A percentile compares a stretch with the other conserved stretches of the same genome.
Evolutionary conservation across 345 rosid species (phyloP).

Genomic region (Camelina neglecta): DNA sequence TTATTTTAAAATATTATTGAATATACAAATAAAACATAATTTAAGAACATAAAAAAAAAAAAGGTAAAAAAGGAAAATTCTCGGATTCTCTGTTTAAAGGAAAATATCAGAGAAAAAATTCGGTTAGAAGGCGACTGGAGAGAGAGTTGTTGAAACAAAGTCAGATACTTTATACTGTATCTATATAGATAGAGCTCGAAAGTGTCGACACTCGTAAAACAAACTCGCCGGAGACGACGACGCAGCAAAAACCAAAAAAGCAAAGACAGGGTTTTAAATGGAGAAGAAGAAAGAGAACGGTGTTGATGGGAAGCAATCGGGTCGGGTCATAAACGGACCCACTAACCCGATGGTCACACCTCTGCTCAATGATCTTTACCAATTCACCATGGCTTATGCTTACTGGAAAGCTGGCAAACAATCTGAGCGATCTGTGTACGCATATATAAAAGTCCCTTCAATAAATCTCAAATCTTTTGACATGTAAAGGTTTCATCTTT

Average conservation of each 20-base stretch:
- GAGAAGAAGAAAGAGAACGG: constrained; percentile 44
- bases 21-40: no score
- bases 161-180: no score
- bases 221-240: neutral
- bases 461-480: neutral
- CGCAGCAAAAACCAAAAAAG: neutral
- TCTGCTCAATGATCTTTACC: constrained; percentile 92
- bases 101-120: neutral
- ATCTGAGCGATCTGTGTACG: constrained; percentile 70
- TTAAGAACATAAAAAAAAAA: no score
- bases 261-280: constrained; percentile 29
- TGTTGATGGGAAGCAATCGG: constrained; percentile 32
- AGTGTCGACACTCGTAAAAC: neutral
- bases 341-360: constrained; percentile 97
- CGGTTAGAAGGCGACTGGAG: no score
- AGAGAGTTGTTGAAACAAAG: no score
- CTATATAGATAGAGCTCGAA: no score
- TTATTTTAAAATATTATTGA: no score
- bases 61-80: no score
- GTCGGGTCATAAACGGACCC: constrained; percentile 60
- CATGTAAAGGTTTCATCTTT: neutral
- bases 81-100: neutral
- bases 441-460: neutral
- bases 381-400: constrained; percentile 96
- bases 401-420: constrained; percentile 94